A percentile compares a stretch with the other conserved stretches of the same genome.
These are phyloP conservation scores for Anastatica hierochuntica DNA, from an alignment of 345 rosid species.

Conservation along the genomic window DNA sequence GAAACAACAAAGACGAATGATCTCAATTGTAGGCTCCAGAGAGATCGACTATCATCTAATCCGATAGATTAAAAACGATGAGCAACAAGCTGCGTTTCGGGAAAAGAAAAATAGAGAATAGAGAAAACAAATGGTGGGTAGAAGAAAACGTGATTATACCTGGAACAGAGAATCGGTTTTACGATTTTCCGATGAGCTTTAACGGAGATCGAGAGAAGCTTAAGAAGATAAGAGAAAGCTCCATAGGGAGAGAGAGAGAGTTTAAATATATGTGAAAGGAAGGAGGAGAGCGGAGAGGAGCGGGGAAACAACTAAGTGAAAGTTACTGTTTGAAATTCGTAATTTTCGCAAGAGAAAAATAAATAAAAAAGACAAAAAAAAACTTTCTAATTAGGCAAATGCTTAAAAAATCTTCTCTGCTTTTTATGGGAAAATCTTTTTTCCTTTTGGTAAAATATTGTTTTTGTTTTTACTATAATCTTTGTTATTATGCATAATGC, in stretches of 20 bases:
- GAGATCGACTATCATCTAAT: constrained; percentile 25
- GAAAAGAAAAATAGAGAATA: neutral
- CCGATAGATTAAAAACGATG: constrained; percentile 14
- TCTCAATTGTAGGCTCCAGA: constrained; percentile 7
- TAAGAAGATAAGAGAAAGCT: too few relatives aligned
- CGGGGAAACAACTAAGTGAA: constrained; percentile 45
- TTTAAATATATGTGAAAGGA: constrained; percentile 13
- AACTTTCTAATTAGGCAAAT: neutral
- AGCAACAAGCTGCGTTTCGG: constrained; percentile 4
- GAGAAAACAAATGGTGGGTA: neutral
- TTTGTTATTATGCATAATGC: too few relatives aligned
- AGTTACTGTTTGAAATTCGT: constrained; percentile 35
- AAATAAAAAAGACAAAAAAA: too few relatives aligned
- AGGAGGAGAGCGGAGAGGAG: constrained; percentile 32
- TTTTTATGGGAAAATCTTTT: too few relatives aligned
- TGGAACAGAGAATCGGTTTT: too few relatives aligned
- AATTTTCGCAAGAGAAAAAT: neutral
- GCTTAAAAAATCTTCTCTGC: too few relatives aligned
- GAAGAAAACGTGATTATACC: constrained; percentile 26
- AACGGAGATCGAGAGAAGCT: constrained; percentile 23
- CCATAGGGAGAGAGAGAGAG: constrained; percentile 24
- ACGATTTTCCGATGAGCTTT: constrained; percentile 22
- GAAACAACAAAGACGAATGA: constrained; percentile 14
- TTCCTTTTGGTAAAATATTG: too few relatives aligned
- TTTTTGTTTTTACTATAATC: too few relatives aligned